phyloP scores from a whole-genome alignment of 495 filamentous ascomycete genomes.

The Aspergillus avenaceus region DNA sequence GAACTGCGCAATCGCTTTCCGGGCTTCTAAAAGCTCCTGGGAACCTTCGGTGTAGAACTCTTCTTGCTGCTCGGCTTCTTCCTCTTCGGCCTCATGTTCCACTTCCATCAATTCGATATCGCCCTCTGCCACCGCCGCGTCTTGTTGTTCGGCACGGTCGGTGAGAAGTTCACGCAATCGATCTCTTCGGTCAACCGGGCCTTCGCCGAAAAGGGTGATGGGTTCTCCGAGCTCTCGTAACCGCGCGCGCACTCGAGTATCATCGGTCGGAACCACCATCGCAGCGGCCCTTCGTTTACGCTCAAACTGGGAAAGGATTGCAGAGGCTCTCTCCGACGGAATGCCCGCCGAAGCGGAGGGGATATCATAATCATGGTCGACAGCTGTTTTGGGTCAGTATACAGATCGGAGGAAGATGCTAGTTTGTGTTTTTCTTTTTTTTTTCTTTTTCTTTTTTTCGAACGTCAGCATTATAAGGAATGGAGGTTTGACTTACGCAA shows the following conservation, averaged over 20 bases:
- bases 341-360: constrained; percentile 68
- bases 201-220: constrained; percentile 93
- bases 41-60: constrained; percentile 91
- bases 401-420: no score
- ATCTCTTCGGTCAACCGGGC: constrained; percentile 79
- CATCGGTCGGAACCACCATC: constrained; percentile 93
- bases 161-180: constrained; percentile 78
- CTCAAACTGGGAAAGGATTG: constrained; percentile 83
- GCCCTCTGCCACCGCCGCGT: constrained; percentile 53
- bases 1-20: constrained; percentile 78
- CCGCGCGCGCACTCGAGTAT: constrained; percentile 74
- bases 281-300: constrained; percentile 83
- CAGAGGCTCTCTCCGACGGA: constrained; percentile 82
- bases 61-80: constrained; percentile 74
- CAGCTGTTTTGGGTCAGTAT: no score
- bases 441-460: no score
- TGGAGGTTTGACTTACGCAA: constrained; percentile 57
- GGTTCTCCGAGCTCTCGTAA: constrained; percentile 85
- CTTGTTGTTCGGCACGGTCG: constrained; percentile 61
- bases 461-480: no score
- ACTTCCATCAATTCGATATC: constrained; percentile 60
- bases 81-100: constrained; percentile 41
- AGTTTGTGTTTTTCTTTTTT: no score
- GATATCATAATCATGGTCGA: constrained; percentile 83
- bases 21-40: constrained; percentile 67